A percentile compares a stretch with the other conserved stretches of the same genome.
These are phyloP conservation scores for Myriangium duriaei DNA, from an alignment of 2,329 filamentous ascomycete species.

Conservation along the genomic window DNA sequence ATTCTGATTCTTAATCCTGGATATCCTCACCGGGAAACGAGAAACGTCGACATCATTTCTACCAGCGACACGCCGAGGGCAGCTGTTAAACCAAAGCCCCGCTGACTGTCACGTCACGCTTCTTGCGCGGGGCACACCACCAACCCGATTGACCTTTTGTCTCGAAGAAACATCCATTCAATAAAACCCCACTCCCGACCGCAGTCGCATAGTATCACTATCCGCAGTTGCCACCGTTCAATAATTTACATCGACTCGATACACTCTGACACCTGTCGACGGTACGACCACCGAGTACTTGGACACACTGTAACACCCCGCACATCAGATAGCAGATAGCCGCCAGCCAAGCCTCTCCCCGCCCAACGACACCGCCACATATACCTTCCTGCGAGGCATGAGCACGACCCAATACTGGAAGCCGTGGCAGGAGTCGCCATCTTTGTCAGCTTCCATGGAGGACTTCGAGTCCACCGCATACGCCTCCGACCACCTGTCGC, in stretches of 20 bases:
- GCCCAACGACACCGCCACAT: too few species aligned
- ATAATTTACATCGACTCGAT: not conserved
- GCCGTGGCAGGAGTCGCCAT: conserved; percentile 42
- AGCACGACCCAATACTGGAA: conserved; percentile 9
- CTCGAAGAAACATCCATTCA: not conserved
- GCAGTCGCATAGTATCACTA: too few species aligned
- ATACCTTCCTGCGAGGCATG: conserved; percentile 12
- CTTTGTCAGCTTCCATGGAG: conserved; percentile 47
- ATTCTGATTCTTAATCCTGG: not conserved
- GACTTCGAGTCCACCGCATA: conserved; percentile 47
- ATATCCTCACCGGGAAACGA: not conserved
- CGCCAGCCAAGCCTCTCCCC: not conserved
- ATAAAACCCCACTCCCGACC: not conserved
- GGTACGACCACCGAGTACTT: too few species aligned
- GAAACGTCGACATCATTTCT: not conserved
- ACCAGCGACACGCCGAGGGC: not conserved
- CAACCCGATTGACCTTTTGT: not conserved
- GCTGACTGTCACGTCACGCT: not conserved
- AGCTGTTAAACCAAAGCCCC: not conserved
- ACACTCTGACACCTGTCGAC: not conserved
- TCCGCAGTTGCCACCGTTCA: not conserved
- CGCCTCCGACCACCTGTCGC: conserved; percentile 40
- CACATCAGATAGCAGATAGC: not conserved
- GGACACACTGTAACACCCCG: too few species aligned
- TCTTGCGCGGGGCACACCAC: not conserved